Evolutionary conservation across 768 basidiomycete species (phyloP).

Genomic region (Psilocybe cubensis): DNA sequence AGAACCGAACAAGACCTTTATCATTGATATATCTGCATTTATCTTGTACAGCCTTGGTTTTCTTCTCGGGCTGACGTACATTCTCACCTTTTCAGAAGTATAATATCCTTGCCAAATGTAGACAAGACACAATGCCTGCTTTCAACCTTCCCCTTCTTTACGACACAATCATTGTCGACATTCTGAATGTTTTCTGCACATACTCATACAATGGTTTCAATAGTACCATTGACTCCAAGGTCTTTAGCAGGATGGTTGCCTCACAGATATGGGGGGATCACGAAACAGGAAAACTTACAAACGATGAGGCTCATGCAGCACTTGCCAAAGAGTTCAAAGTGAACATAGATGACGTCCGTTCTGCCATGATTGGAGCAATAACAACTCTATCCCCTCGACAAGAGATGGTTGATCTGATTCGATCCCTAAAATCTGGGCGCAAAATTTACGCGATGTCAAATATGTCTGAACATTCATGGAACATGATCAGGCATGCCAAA

Average conservation of each 20-base stretch:
- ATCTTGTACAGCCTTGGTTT: no score
- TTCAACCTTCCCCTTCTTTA: no score
- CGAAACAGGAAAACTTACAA: conserved; percentile 35
- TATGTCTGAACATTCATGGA: conserved; percentile 41
- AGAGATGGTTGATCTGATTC: conserved; percentile 34
- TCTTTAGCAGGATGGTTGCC: background rate
- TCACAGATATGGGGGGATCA: conserved; percentile 35
- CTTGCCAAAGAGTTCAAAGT: conserved; percentile 31
- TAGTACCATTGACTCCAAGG: background rate
- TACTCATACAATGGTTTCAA: no score
- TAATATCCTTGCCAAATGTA: no score
- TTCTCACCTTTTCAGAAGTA: no score
- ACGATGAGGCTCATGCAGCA: conserved; percentile 32
- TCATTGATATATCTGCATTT: no score
- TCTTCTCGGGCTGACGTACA: no score
- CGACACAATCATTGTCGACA: background rate
- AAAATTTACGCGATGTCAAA: conserved; percentile 46
- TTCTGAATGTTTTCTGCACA: background rate
- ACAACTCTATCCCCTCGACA: conserved; percentile 33
- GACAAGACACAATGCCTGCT: no score
- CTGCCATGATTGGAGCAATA: conserved; percentile 38
- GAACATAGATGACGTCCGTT: conserved; percentile 27
- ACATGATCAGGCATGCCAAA: conserved; percentile 27
- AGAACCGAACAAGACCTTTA: no score
- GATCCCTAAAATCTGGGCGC: conserved; percentile 33